Base-by-base conservation (phyloP, 352 stramenopile species). In the Aphanomyces cochlioides region DNA sequence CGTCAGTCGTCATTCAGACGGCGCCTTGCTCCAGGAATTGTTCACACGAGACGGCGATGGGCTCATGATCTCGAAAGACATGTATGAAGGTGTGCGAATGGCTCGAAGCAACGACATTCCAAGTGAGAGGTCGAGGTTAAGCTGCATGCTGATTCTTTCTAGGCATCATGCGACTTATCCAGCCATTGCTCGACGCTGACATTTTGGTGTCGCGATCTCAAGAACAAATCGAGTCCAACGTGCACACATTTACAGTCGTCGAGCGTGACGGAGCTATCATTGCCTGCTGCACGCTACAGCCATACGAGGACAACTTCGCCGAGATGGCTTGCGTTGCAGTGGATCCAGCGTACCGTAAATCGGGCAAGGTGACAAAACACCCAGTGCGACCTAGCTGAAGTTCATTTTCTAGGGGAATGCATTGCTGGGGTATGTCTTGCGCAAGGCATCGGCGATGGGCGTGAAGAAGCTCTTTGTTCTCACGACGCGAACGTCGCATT, bases 401-500 rank as follows among this genome's bases (percentile, higher is more conserved):
- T 40, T 21, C 28, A 8, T 60, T 48, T 54, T 45, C n/a, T 74
- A 90, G 76, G 92, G 90, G 17, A 96, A 97, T 60, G 89, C 89
- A 5, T 73, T 98, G 79, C 80, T 98, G n/a, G 86, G 87, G 12
- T 98, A 95, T 63, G 80, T 97, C 34, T 85, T 97, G 59, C 86
- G 90, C 73, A 92, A 96, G 66, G 84, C 90, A 10, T 74, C 89
- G 28, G 80, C 86, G 3, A 90, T 92, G 78, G 85, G 87, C 17
- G 83, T 97, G 45, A 90, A 81, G 47, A 96, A 95, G 63, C 79
- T 98, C 7, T 99, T 99, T 70, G 96, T 98, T n/a, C 82, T 99
- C 47, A 98, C 93, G 36, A 99, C 97, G 34, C 90, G 96, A 77
- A 99, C 97, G 17, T 98, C 98, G 74, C 94, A 99, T 77, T 99